Conservation (phyloP, 116 monocot species). For the Cymodocea nodosa region DNA sequence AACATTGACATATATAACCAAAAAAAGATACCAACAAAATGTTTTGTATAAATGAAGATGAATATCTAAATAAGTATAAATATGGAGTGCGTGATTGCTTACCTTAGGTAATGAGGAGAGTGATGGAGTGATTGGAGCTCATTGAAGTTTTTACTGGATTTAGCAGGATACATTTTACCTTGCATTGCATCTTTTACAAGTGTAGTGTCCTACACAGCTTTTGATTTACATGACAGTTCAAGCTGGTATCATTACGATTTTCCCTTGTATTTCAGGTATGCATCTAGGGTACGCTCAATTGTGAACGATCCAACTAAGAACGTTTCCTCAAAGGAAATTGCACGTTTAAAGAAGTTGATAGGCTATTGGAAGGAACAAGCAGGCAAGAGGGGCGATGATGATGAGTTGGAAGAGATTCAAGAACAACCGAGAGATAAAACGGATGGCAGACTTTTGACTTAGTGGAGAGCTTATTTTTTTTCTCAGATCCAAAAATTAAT, state of each 20-base stretch:
- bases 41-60: no score
- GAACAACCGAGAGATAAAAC: slow-evolving; percentile 38
- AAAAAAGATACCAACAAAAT: no score
- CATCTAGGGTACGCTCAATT: slow-evolving; percentile 80
- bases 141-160: no score
- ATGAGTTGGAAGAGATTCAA: slow-evolving; percentile 80
- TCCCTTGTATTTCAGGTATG: slow-evolving; percentile 39
- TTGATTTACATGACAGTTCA: no score
- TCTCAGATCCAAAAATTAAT: neutral
- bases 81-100: no score
- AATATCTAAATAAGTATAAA: no score
- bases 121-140: no score
- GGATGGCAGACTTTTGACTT: neutral
- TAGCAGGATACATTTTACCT: no score
- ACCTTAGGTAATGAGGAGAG: no score
- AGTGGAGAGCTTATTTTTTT: neutral
- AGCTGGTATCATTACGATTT: neutral
- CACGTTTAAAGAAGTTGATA: slow-evolving; percentile 62
- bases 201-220: no score
- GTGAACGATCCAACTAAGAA: slow-evolving; percentile 90
- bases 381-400: slow-evolving; percentile 64
- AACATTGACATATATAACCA: no score
- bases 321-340: slow-evolving; percentile 73
- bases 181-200: no score
- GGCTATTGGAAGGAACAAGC: slow-evolving; percentile 96